These are phyloP conservation scores for Cadophora gregata DNA, from an alignment of 2,329 filamentous ascomycete species.

Conservation along the genomic window DNA sequence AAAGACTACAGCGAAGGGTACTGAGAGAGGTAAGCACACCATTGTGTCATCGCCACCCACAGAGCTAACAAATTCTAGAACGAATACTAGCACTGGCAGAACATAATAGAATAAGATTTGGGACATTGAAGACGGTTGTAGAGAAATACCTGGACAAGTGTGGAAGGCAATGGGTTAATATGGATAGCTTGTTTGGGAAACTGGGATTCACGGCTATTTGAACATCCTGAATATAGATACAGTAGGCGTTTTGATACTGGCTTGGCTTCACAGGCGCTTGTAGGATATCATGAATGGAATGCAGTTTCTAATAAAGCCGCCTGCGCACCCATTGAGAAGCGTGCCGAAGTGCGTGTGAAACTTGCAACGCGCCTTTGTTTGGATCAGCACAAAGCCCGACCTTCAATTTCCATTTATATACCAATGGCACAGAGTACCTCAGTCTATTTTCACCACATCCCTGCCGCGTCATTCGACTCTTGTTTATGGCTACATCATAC, in stretches of 20 bases:
- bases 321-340: background rate
- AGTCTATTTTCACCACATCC: background rate
- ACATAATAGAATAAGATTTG: slow-evolving; percentile 82
- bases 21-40: slow-evolving; percentile 48
- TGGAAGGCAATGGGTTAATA: slow-evolving; percentile 89
- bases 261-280: slow-evolving; percentile 27
- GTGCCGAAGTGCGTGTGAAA: background rate
- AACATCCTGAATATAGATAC: slow-evolving; percentile 20
- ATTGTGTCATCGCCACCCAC: background rate
- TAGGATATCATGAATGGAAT: slow-evolving; percentile 37
- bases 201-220: slow-evolving; percentile 55
- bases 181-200: slow-evolving; percentile 84
- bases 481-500: background rate
- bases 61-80: slow-evolving; percentile 38
- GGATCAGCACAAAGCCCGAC: background rate
- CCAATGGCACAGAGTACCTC: background rate
- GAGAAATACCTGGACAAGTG: slow-evolving; percentile 88
- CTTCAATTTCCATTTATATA: background rate
- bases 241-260: slow-evolving; percentile 19
- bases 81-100: slow-evolving; percentile 73
- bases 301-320: slow-evolving; percentile 7
- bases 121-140: slow-evolving; percentile 75
- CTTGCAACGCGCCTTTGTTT: background rate
- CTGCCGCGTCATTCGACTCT: background rate
- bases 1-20: slow-evolving; percentile 56